Evolutionary conservation across 2,329 filamentous ascomycete genomes (phyloP), one percentile per base, ranked within the genome.

Genomic region (Fusarium sp.): DNA sequence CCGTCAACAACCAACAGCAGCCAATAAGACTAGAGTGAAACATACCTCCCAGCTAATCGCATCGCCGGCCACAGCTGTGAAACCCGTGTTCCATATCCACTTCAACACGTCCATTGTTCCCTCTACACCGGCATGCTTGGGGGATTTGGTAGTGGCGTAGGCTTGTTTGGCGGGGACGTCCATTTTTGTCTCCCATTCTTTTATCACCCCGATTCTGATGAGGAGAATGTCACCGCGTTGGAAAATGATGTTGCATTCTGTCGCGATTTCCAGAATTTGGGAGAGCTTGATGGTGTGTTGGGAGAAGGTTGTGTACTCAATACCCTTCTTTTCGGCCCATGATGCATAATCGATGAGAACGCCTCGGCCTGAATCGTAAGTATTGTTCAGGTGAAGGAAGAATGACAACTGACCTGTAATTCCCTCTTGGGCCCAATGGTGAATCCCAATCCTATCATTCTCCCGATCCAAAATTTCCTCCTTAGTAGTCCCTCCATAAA

Each of bases 51-150:
- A 85, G 20, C 77, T 70, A 6, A 87, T 84, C 58, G 83, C 82
- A 63, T 90, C 88, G 1, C 87, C 86, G 0, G 85, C 88, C 0
- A 88, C 84, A 8, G 88, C 88, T 0, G 86, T 79, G 68, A 90
- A 88, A n/a, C 57, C 66, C 0, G 84, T 82, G 66, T 88, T 83
- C 87, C 87, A 90, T 45, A 89, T 77, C 87, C 87, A 90, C 49
- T 83, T 81, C 18, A 88, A 79, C 22, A 83, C 83, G 7, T 81
- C 82, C 45, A 83, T 79, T 13, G 82, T 83, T 4, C 84, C 83
- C 56, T 86, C 82, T 6, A 88, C 80, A 3, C 86, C 87, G 62
- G 78, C 75, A 9, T 74, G 67, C 7, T 80, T 76, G 5, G 79
- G 78, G 0, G 74, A 65, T 0, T 72, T 64, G 2, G 75, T 75